Base-by-base conservation (phyloP, 163 green algal genomes). In the Scenedesmus sp. region DNA sequence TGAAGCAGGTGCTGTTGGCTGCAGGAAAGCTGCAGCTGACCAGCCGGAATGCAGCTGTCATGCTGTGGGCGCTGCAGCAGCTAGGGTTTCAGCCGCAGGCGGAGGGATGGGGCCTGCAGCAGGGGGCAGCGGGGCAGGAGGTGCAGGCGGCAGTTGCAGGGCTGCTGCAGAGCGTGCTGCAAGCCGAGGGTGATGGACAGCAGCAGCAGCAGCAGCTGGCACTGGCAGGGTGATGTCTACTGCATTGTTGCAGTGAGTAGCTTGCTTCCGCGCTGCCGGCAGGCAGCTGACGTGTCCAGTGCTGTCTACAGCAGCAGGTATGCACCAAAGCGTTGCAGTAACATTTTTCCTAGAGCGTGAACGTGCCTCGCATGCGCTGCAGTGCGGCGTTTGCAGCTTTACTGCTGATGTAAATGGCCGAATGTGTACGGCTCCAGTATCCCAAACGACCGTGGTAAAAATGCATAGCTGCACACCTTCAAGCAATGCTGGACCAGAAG, bases 21-120 rank as follows among this genome's bases (percentile, higher is more conserved):
- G 85, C 55, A n/a, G 60, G 16, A 46, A 52, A 57, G 46, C 60
- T 26, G 34, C 67, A 23, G 52, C 52, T 93, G 5, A 60, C 26
- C 1, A 55, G 26, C 13, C 23, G 67, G n/a, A 91, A 93, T 77
- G 90, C 85, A 74, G 90, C 90, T 2, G 90, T 93, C 7, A n/a
- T 88, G 59, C 3, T 93, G 85, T 93, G 90, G 90, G 84, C 90
- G 87, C 56, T 93, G 64, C 55, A 60, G 57, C 67, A 91, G 85
- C 86, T 93, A 15, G 90, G 90, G 26, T 91, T 82, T n/a, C 66
- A 81, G 52, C 82, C 56, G 82, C 55, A 85, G 67, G 86, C 18
- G 20, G 18, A 60, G 34, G 83, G 20, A 0, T 34, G 84, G 34
- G 56, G 18, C 62, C 56, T 83, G 77, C 34, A 84, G 86, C 54